phyloP scores from a whole-genome alignment of 495 filamentous ascomycete genomes.

The Podospora appendiculata region DNA sequence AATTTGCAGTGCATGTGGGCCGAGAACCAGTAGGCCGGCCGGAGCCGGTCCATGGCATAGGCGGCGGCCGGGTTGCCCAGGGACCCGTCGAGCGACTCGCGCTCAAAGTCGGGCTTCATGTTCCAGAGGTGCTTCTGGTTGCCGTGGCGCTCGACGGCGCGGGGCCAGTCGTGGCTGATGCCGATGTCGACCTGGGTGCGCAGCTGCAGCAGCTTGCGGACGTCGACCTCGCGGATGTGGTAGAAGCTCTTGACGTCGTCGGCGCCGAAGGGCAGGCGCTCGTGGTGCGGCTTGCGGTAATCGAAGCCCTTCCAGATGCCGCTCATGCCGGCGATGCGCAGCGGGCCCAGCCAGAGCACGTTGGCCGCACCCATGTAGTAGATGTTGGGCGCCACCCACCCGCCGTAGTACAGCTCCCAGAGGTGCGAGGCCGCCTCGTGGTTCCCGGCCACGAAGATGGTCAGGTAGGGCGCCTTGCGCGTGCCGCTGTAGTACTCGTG shows the following conservation, averaged over 20 bases:
- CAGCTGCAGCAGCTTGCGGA: slow-evolving; percentile 80
- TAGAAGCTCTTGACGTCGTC: slow-evolving; percentile 73
- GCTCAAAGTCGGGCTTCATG: slow-evolving; percentile 62
- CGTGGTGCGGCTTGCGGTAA: slow-evolving; percentile 71
- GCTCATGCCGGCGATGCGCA: slow-evolving; percentile 84
- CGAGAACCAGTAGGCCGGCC: slow-evolving; percentile 86
- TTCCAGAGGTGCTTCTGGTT: slow-evolving; percentile 54
- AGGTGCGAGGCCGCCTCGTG: slow-evolving; percentile 86
- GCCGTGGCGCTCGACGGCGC: slow-evolving; percentile 67
- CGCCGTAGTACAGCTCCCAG: slow-evolving; percentile 89
- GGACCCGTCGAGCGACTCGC: slow-evolving; percentile 62
- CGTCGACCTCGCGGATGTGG: slow-evolving; percentile 83
- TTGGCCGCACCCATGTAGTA: slow-evolving; percentile 94
- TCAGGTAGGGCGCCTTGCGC: slow-evolving; percentile 73
- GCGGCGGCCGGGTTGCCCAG: slow-evolving; percentile 73
- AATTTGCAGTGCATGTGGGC: slow-evolving; percentile 89
- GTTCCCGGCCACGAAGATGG: slow-evolving; percentile 88
- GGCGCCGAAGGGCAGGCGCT: slow-evolving; percentile 75
- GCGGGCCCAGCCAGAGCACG: slow-evolving; percentile 68
- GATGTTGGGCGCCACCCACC: slow-evolving; percentile 94
- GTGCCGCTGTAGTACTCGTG: slow-evolving; percentile 83
- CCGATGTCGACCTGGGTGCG: slow-evolving; percentile 80
- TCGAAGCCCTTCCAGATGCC: slow-evolving; percentile 90
- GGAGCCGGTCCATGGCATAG: slow-evolving; percentile 69
- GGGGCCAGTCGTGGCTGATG: slow-evolving; percentile 93